Base-by-base conservation (phyloP, 1,284 basidiomycete genomes). In the Rhizoctonia solani region DNA sequence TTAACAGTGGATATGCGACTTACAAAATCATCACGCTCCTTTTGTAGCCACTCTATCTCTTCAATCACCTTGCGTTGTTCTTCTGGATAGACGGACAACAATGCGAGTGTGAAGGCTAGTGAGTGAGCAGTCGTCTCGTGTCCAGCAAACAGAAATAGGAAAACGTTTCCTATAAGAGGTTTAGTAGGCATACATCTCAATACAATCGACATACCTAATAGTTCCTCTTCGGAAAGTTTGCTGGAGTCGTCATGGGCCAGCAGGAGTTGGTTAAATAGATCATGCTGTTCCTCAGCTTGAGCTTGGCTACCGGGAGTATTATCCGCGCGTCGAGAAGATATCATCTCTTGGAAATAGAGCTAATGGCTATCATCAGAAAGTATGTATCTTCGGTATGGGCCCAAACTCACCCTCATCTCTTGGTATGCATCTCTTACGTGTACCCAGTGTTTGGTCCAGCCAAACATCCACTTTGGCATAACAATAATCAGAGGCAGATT, bases 81-180 rank as follows among this genome's bases (percentile, higher is more conserved):
- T 0, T 87, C 82, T 1, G 81, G 85, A 72, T 88, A 80, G 19
- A 83, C 71, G 0, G 82, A 81, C 1, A 85, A 75, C 37, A 80
- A 74, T 9, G 80, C 85, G 61, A 88, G 80, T 1, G 83, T 76
- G 68, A 84, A 88, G 53, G 81, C 82, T 1, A 89, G 74, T 0
- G 85, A 85, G 72, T 85, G 81, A 0, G 82, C 82, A 2, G 81
- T 79, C 0, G 83, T 85, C 77, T 87, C 85, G 70, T 87, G 84
- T 5, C 85, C 85, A 47, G 85, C 86, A 30, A 87, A 71, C 39
- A 87, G 73, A 50, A 85, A 84, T 14, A 85, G 79, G 70, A 83
- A 85, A 23, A 85, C 44, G 44, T 11, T 46, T 9, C 44, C 8
- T 85, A 63, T 25, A 5, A 46, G 19, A 21, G 23, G 23, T 52